Percentiles rank a stretch among this genome's conserved stretches.
These are phyloP conservation scores for Globisporangium camurandrum DNA, from an alignment of 352 stramenopile species.

Conservation along the genomic window DNA sequence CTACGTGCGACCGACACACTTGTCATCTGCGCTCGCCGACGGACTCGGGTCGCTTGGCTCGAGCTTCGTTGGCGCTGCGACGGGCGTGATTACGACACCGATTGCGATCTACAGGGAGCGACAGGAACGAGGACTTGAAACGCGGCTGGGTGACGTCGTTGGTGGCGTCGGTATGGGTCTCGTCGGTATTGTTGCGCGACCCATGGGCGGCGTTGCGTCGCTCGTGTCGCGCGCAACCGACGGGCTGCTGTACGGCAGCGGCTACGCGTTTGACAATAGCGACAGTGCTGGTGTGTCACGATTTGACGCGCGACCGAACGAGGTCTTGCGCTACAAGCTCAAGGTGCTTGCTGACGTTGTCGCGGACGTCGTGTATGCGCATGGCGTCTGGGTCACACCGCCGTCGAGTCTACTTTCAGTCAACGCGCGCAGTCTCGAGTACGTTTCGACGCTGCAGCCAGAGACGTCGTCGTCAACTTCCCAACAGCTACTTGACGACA, in stretches of 20 bases:
- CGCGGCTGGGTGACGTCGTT: constrained; percentile 55
- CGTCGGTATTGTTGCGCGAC: constrained; percentile 69
- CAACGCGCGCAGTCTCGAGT: constrained; percentile 17
- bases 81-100: constrained; percentile 69
- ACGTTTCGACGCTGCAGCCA: constrained; percentile 9
- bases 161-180: constrained; percentile 70
- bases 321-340: constrained; percentile 69
- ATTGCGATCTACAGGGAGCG: constrained; percentile 70
- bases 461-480: constrained; percentile 11
- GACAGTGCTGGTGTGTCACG: constrained; percentile 16
- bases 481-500: too few species aligned
- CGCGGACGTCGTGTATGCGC: constrained; percentile 48
- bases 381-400: constrained; percentile 52
- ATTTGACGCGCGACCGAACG: constrained; percentile 54
- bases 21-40: constrained; percentile 53
- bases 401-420: constrained; percentile 14
- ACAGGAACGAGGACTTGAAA: constrained; percentile 45
- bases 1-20: constrained; percentile 53
- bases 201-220: constrained; percentile 69
- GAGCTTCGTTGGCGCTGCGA: constrained; percentile 66
- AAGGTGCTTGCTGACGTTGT: constrained; percentile 55
- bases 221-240: constrained; percentile 73
- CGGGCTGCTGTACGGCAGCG: constrained; percentile 54
- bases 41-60: constrained; percentile 65
- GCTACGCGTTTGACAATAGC: constrained; percentile 34